Percentiles rank a stretch among this genome's conserved stretches.
These are phyloP conservation scores for Arachis monticola DNA, from an alignment of 331 rosid species.

Conservation along the genomic window DNA sequence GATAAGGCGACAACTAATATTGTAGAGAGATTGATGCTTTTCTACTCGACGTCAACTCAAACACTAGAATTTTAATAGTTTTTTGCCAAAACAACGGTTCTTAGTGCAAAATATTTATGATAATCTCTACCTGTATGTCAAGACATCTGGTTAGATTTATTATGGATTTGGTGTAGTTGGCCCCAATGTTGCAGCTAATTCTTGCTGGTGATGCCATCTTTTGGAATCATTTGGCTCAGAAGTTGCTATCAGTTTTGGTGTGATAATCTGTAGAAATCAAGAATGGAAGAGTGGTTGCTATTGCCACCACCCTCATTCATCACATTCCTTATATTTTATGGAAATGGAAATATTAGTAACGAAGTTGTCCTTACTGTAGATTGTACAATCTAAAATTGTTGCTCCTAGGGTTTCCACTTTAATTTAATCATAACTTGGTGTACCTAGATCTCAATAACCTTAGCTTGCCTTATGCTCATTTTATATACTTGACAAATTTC, in stretches of 20 bases:
- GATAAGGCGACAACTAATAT: background rate
- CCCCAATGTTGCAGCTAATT: background rate
- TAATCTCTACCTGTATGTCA: background rate
- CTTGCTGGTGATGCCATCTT: constrained; percentile 18
- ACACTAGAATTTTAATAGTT: background rate
- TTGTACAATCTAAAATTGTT: background rate
- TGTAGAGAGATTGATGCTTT: background rate
- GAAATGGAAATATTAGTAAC: background rate
- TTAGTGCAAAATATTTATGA: background rate
- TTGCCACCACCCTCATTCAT: background rate
- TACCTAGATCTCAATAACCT: constrained; percentile 17
- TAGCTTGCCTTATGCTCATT: constrained; percentile 7
- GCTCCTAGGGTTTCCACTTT: constrained; percentile 20
- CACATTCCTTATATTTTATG: background rate
- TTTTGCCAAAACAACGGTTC: background rate
- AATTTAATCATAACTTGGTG: constrained; percentile 14
- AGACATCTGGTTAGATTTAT: constrained; percentile 19
- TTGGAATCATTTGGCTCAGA: background rate
- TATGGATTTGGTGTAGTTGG: constrained; percentile 6
- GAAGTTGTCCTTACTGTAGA: background rate
- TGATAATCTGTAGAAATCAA: background rate
- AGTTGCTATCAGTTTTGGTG: constrained; percentile 6
- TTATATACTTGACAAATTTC: constrained; percentile 1
- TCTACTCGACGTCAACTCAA: background rate
- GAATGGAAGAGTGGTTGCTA: background rate